Evolutionary conservation across 495 filamentous ascomycete species (phyloP), one percentile per base, ranked within the genome.

Genomic region (Hypoxylon fragiforme): DNA sequence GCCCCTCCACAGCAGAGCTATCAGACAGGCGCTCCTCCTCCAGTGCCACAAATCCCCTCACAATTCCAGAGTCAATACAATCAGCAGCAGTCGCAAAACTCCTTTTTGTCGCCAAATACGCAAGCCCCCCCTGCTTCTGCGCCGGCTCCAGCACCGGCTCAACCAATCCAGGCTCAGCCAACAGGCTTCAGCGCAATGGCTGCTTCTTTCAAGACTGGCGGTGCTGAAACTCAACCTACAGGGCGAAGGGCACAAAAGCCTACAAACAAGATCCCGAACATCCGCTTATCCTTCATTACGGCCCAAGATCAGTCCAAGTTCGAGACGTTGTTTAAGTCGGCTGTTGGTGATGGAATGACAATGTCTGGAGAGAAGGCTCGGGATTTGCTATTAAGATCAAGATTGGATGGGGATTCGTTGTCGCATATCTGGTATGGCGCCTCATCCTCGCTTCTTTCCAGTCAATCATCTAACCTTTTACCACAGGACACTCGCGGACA

Each of bases 311-410:
- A 99, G 68, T 87, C 92, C 50, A 96, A 94, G 71, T 99, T 99
- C 63, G 95, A 99, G 77, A 91, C 95, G 54, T 76, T 99, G 7
- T 99, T 99, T 75, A 97, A 95, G 73, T 92, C 90, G 40, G 95
- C 95, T 7, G 91, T 92, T 28, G 90, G 91, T 8, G 87, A 92
- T 62, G 69, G 65, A 53, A 86, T 88, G 63, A 91, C 94, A 34
- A 79, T 99, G 76, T 88, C 89, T 64, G 95, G 90, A 15, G 95
- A 97, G 45, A 91, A 95, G 67, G 92, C 91, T 15, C 83, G 85
- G 67, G 92, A 96, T 63, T 74, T 99, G 15, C 75, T 99, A 31
- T 60, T 97, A 55, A 84, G 94, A 39, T 97, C 92, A 2, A 89
- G 90, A 67, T 80, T 97, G 18, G 76, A 89, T 40, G 92, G 92